Percentiles rank a stretch among this genome's conserved stretches.
phyloP scores from a whole-genome alignment of 75 land plant genomes.

The Pseudotsuga menziesii region DNA sequence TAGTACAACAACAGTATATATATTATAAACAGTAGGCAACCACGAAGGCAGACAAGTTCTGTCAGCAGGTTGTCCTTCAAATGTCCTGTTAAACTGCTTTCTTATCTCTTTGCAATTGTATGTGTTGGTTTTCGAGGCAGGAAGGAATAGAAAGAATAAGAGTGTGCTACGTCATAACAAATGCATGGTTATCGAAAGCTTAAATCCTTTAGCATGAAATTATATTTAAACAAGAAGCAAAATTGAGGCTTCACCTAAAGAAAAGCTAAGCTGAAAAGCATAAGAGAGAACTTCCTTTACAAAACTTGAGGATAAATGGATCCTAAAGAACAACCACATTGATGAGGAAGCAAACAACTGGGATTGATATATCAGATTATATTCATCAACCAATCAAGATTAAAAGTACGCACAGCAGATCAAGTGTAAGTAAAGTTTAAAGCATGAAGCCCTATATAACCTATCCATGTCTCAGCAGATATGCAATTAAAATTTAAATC shows the following conservation, averaged over 20 bases:
- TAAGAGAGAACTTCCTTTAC: neutral
- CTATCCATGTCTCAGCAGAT: neutral
- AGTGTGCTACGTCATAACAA: neutral
- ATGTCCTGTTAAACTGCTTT: too few species aligned
- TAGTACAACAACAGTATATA: slow-evolving; percentile 1
- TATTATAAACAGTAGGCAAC: too few species aligned
- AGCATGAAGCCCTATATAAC: neutral
- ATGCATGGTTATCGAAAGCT: too few species aligned
- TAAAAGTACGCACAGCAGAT: neutral
- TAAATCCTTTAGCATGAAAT: too few species aligned
- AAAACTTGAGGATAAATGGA: neutral
- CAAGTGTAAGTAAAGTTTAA: neutral
- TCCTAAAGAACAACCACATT: neutral
- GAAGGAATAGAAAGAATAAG: neutral
- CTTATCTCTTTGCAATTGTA: neutral
- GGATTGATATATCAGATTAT: neutral
- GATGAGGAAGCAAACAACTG: neutral
- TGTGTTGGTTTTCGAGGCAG: neutral
- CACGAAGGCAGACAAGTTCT: too few species aligned
- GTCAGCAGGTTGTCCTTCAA: too few species aligned
- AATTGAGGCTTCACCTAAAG: neutral
- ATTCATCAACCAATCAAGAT: neutral
- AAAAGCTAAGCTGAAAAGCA: neutral
- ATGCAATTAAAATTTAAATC: neutral
- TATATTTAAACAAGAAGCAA: too few species aligned